Base-by-base conservation (phyloP, 192 early-diverging fungal genomes). In the Rhizoclosmatium sp. region DNA sequence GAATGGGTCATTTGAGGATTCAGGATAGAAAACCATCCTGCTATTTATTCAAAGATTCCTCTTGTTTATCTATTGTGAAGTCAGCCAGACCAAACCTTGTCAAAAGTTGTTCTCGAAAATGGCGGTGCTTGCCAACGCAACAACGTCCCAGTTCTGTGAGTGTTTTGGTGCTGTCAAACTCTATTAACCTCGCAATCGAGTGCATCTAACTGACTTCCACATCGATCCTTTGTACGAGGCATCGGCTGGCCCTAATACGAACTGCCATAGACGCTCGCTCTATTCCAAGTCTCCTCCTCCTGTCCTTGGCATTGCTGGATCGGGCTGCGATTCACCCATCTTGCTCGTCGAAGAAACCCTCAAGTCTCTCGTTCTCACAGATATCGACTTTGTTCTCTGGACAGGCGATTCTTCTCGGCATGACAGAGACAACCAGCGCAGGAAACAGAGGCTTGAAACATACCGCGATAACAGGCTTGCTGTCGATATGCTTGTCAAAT, bases 401-500 rank as follows among this genome's bases (percentile, higher is more conserved):
- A 87, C 88, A 5, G 88, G 88, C 0, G 88, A 89, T 69, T 77
- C 70, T 23, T 79, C 81, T 41, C 31, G 87, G 0, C 87, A 89
- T 65, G 88, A 89, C 69, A 69, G 88, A 54, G 88, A 89, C 62
- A 64, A 54, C 31, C 21, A 64, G 16, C 1, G 82, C 7, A 72
- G 74, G 3, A 66, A 79, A 39, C 79, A 77, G 41, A 46, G 54
- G 19, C 54, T 40, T 3, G 86, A 87, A 47, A 75, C 76, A 4
- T 64, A 67, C 42, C 49, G 66, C 65, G 68, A 78, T n/a, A 87
- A 84, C 73, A 61, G 21, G 3, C 39, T 75, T 42, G 67, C 79
- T 4, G 85, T 86, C 19, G 56, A 64, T 5, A 44, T 69, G 51
- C 66, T 86, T 46, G 19, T 61, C 1, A 71, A 70, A 5, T 56